Conservation (phyloP, 2,329 filamentous ascomycete genomes). For the Fusarium pseudonygamai region DNA sequence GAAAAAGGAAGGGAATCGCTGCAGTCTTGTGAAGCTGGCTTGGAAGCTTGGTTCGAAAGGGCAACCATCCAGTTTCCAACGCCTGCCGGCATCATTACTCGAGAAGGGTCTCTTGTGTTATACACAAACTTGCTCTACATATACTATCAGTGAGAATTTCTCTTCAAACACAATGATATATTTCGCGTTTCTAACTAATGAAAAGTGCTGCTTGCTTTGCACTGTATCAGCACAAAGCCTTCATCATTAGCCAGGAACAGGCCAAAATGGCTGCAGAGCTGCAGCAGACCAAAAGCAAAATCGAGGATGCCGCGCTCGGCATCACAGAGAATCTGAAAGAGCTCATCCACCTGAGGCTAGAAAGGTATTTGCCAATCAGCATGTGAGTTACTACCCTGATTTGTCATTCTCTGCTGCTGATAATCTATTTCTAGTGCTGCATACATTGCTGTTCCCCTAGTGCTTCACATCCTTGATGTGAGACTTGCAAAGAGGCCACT, state of each 20-base stretch:
- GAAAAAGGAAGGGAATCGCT: not conserved
- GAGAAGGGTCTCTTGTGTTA: not conserved
- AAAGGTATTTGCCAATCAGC: slow-evolving; percentile 22
- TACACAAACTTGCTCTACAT: not conserved
- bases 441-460: slow-evolving; percentile 19
- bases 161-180: accelerated
- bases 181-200: not conserved
- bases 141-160: slow-evolving; percentile 4
- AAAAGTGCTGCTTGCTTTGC: slow-evolving; percentile 21
- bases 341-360: slow-evolving; percentile 15
- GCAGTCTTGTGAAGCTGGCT: not conserved
- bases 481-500: slow-evolving; percentile 18
- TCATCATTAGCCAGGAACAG: slow-evolving; percentile 4
- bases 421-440: not conserved
- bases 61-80: not conserved
- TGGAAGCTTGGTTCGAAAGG: not conserved
- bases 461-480: slow-evolving; percentile 22
- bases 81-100: not conserved
- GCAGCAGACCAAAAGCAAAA: not conserved
- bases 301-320: slow-evolving; percentile 3
- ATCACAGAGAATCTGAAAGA: slow-evolving; percentile 26
- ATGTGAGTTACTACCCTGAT: slow-evolving; percentile 1
- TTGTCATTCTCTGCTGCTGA: no score
- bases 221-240: slow-evolving; percentile 18
- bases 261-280: not conserved